These are phyloP conservation scores for Theileria luwenshuni DNA, from an alignment of 169 alveolate species.

Conservation along the genomic window DNA sequence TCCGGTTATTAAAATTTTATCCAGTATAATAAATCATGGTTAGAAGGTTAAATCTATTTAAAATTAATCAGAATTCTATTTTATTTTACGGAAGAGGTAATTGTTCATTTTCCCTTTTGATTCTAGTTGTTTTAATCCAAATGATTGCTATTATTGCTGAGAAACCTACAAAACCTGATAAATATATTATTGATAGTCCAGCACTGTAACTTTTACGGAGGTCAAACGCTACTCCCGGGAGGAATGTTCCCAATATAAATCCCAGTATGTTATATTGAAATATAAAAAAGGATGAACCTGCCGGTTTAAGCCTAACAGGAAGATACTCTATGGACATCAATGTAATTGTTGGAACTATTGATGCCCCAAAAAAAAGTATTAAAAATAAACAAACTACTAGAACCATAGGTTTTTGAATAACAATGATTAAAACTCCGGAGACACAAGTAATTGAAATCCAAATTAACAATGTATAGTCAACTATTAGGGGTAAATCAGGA, in stretches of 20 bases:
- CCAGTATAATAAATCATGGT: too few relatives aligned
- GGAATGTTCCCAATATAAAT: constrained; percentile 39
- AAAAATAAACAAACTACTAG: constrained; percentile 27
- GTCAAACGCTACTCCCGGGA: constrained; percentile 57
- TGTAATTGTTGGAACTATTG: constrained; percentile 47
- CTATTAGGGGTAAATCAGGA: constrained; percentile 29
- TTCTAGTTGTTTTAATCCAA: too few relatives aligned
- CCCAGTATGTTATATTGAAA: constrained; percentile 50
- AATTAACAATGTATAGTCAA: constrained; percentile 7
- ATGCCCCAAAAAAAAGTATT: constrained; percentile 50
- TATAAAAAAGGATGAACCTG: constrained; percentile 51
- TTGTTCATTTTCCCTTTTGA: too few relatives aligned
- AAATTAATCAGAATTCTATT: too few relatives aligned
- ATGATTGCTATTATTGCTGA: too few relatives aligned
- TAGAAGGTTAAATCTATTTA: too few relatives aligned
- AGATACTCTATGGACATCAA: constrained; percentile 30
- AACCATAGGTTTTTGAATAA: not conserved
- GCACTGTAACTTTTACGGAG: constrained; percentile 5
- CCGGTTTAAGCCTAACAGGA: constrained; percentile 30
- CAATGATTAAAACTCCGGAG: constrained; percentile 17
- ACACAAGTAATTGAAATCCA: constrained; percentile 62
- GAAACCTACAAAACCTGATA: constrained; percentile 24
- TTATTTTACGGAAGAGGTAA: too few relatives aligned
- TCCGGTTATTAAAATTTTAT: too few relatives aligned
- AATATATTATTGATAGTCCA: constrained; percentile 12